Percentiles rank a stretch among this genome's conserved stretches.
Evolutionary conservation across 2,329 filamentous ascomycete species (phyloP).

Genomic region (Xylariaceae sp.): DNA sequence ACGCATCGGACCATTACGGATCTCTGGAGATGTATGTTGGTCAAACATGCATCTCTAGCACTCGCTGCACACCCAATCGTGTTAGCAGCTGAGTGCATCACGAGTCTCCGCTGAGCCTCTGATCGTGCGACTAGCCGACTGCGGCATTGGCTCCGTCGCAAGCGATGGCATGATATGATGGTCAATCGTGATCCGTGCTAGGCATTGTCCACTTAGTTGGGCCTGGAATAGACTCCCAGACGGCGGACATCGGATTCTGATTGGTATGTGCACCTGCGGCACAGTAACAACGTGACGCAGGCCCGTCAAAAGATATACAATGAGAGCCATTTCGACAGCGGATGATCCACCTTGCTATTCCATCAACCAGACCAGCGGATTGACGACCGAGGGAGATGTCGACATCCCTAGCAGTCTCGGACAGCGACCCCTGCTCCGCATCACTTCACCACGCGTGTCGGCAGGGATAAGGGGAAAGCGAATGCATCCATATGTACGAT

Average conservation of each 20-base stretch:
- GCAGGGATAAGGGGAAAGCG: too few species aligned
- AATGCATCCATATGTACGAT: too few species aligned
- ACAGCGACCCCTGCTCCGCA: too few species aligned
- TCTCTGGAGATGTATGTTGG: neutral
- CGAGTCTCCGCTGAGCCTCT: neutral
- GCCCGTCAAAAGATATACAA: neutral
- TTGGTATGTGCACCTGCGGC: too few species aligned
- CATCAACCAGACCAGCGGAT: too few species aligned
- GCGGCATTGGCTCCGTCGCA: neutral
- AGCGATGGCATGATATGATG: slow-evolving; percentile 1
- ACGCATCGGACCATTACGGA: too few species aligned
- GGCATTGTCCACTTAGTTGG: slow-evolving; percentile 1
- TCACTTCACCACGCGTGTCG: too few species aligned
- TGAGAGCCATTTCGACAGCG: too few species aligned
- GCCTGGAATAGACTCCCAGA: neutral
- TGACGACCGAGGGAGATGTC: too few species aligned
- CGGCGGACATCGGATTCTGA: neutral
- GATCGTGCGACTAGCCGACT: slow-evolving; percentile 3
- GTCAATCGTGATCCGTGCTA: neutral
- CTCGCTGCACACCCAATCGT: slow-evolving; percentile 3
- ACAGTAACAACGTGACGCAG: neutral
- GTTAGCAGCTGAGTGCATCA: slow-evolving; percentile 7
- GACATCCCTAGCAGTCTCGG: too few species aligned
- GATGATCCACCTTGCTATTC: too few species aligned
- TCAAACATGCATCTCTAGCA: neutral